Evolutionary conservation across 768 basidiomycete genomes (phyloP).

Genomic region (Xerocomellus chrysenteron): DNA sequence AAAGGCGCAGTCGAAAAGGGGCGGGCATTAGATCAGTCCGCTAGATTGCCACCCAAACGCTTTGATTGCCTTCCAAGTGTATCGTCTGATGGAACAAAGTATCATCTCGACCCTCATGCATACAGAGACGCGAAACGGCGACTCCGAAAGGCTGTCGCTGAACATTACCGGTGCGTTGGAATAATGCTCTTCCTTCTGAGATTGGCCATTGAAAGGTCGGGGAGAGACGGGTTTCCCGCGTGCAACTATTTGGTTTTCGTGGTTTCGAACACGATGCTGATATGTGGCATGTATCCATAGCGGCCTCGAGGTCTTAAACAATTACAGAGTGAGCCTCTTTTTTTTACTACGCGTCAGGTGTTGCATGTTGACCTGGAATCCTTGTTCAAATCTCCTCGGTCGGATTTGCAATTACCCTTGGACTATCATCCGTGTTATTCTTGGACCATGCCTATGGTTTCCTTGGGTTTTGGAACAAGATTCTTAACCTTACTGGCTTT

Average conservation of each 20-base stretch:
- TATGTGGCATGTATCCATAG: conserved; percentile 35
- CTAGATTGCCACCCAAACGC: neutral
- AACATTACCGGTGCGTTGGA: conserved; percentile 69
- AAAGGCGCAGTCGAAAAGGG: neutral
- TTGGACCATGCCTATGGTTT: neutral
- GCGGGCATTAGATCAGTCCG: neutral
- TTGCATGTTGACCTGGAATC: neutral
- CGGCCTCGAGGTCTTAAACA: conserved; percentile 80
- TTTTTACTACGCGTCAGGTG: neutral
- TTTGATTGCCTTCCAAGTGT: neutral
- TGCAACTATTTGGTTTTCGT: neutral
- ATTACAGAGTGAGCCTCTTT: conserved; percentile 68
- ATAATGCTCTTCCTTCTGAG: neutral
- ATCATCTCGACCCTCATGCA: conserved; percentile 61
- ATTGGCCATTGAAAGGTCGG: neutral
- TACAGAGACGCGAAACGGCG: conserved; percentile 84
- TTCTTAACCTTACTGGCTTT: conserved; percentile 88
- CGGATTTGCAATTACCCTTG: neutral
- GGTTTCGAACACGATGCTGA: conserved; percentile 9
- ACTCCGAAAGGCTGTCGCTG: conserved; percentile 78
- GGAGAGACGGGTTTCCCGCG: neutral
- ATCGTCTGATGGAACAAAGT: neutral
- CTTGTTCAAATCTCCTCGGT: neutral
- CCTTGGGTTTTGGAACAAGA: conserved; percentile 38
- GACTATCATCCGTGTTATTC: neutral